Conservation (phyloP, 371 early-diverging fungal genomes). For the Phascolomyces articulosus region DNA sequence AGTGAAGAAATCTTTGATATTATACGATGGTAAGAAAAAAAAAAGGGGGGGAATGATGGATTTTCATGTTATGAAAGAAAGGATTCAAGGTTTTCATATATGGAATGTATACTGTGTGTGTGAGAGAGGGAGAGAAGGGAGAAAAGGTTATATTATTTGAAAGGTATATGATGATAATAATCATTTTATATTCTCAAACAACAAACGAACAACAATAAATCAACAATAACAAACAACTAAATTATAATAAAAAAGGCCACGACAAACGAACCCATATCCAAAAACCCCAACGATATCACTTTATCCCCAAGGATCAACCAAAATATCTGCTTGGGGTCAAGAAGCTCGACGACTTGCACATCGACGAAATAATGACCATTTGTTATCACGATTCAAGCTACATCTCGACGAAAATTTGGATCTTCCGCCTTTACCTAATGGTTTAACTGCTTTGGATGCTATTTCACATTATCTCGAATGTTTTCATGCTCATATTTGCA, state of each 20-base stretch:
- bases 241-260: constrained; percentile 31
- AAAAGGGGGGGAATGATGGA: too few relatives aligned
- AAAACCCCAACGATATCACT: constrained; percentile 50
- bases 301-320: constrained; percentile 48
- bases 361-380: constrained; percentile 43
- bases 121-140: constrained; percentile 8
- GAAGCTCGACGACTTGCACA: constrained; percentile 46
- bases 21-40: constrained; percentile 39
- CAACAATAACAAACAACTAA: not conserved
- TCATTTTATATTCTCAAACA: not conserved
- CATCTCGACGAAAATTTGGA: constrained; percentile 49
- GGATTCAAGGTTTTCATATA: too few relatives aligned
- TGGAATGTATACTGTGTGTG: too few relatives aligned
- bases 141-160: not conserved
- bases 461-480: constrained; percentile 45
- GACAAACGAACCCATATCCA: constrained; percentile 51
- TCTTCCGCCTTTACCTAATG: constrained; percentile 21
- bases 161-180: too few relatives aligned
- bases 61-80: not conserved
- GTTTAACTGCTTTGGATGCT: constrained; percentile 16
- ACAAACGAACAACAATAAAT: not conserved
- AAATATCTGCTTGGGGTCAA: constrained; percentile 51
- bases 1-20: constrained; percentile 54
- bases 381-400: constrained; percentile 47
- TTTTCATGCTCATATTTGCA: constrained; percentile 45